Conservation (phyloP, 2,329 filamentous ascomycete genomes). For the Colletotrichum caudatum region DNA sequence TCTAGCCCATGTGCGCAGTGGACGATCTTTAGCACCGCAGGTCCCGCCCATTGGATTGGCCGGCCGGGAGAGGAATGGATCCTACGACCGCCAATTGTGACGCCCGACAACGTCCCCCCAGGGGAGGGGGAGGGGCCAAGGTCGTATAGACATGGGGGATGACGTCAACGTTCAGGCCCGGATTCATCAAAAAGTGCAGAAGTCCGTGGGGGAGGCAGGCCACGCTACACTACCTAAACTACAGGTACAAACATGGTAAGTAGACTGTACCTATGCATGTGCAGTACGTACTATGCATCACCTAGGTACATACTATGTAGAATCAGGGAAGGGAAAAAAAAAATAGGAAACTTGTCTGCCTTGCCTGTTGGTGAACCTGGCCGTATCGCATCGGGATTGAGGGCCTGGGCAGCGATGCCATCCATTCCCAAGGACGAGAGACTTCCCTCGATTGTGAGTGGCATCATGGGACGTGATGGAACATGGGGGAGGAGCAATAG, state of each 20-base stretch:
- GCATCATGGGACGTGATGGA: constrained; percentile 10
- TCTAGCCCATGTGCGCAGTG: constrained; percentile 11
- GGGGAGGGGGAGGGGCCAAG: too few species aligned
- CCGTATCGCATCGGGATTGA: not conserved
- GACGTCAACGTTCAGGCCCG: constrained; percentile 28
- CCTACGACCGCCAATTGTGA: constrained; percentile 30
- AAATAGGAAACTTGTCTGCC: not conserved
- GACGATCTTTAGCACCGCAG: constrained; percentile 33
- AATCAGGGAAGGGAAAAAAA: not conserved
- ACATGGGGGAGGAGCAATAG: constrained; percentile 26
- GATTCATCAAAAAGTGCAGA: not conserved
- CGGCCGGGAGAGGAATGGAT: not conserved
- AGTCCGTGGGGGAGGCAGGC: not conserved
- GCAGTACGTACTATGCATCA: too few species aligned
- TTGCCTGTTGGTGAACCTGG: not conserved
- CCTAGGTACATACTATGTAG: not conserved
- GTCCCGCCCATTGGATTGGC: constrained; percentile 17
- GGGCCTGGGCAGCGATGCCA: not conserved
- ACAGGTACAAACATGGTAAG: too few species aligned
- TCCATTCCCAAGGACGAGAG: not conserved
- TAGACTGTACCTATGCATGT: too few species aligned
- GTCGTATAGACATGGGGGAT: constrained; percentile 9
- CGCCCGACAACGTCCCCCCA: not conserved
- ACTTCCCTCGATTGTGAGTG: not conserved
- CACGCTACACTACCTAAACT: not conserved